These are phyloP conservation scores for Xanthoceras sorbifolium DNA, from an alignment of 345 rosid genomes.

Conservation along the genomic window DNA sequence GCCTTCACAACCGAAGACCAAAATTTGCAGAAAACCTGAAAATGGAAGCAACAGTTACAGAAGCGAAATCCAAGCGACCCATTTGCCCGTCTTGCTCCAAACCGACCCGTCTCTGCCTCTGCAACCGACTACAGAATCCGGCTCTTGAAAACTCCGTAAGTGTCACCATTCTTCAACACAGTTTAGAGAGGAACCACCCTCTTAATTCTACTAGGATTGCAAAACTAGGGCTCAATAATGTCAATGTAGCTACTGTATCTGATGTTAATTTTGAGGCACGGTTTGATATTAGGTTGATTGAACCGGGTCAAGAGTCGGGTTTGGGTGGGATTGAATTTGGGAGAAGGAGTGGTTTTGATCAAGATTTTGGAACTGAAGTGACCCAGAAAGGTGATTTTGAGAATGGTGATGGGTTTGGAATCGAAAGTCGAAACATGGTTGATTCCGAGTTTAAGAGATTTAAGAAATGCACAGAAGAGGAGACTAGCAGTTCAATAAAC, in stretches of 20 bases:
- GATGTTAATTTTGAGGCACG: slow-evolving; percentile 61
- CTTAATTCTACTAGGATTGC: slow-evolving; percentile 80
- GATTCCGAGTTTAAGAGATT: slow-evolving; percentile 18
- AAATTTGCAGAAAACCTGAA: slow-evolving; percentile 36
- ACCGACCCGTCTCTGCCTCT: slow-evolving; percentile 67
- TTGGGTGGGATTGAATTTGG: slow-evolving; percentile 21
- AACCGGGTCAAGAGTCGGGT: slow-evolving; percentile 21
- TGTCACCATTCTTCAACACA: slow-evolving; percentile 80
- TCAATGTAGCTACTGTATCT: slow-evolving; percentile 50
- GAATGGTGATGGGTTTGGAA: slow-evolving; percentile 26
- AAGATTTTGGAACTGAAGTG: background rate
- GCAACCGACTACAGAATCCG: slow-evolving; percentile 50
- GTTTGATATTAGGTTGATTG: slow-evolving; percentile 47
- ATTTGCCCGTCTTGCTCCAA: slow-evolving; percentile 70
- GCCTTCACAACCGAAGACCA: background rate
- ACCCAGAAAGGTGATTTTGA: slow-evolving; percentile 22
- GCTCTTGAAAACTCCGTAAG: slow-evolving; percentile 62
- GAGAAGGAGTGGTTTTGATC: slow-evolving; percentile 21
- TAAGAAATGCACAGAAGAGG: slow-evolving; percentile 12
- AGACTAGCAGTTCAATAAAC: slow-evolving; percentile 12
- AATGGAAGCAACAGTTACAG: slow-evolving; percentile 36
- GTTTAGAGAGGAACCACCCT: slow-evolving; percentile 71
- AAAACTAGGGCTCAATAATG: slow-evolving; percentile 67
- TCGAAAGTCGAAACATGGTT: slow-evolving; percentile 14
- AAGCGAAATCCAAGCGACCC: slow-evolving; percentile 54